Conservation (phyloP, 495 filamentous ascomycete species). For the Penicillium antarcticum region DNA sequence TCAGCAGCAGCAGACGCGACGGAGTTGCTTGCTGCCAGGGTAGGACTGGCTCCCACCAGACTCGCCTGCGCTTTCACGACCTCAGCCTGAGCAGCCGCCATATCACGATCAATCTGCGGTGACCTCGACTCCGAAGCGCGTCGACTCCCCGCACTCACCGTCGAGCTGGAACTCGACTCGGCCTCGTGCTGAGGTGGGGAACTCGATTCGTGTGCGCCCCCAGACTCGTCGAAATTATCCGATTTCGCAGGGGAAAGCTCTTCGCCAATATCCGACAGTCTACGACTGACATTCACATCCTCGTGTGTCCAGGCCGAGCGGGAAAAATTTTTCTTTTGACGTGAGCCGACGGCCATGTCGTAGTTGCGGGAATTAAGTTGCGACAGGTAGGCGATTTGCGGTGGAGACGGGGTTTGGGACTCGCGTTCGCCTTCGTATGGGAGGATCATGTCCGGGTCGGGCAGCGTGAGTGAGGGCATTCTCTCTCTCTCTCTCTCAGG, state of each 20-base stretch:
- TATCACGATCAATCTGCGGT: slow-evolving; percentile 11
- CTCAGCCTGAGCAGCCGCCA: slow-evolving; percentile 7
- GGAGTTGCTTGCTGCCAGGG: slow-evolving; percentile 8
- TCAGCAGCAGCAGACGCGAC: slow-evolving; percentile 25
- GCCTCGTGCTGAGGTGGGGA: slow-evolving; percentile 13
- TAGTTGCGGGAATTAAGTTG: slow-evolving; percentile 31
- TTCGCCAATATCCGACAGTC: slow-evolving; percentile 73
- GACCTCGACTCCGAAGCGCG: slow-evolving; percentile 14
- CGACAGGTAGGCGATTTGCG: slow-evolving; percentile 38
- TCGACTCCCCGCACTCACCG: slow-evolving; percentile 36
- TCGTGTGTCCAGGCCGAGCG: slow-evolving; percentile 50
- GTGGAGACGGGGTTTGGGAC: slow-evolving; percentile 48
- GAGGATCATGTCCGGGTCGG: slow-evolving; percentile 93
- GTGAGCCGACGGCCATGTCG: slow-evolving; percentile 5
- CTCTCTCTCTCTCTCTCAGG: background rate
- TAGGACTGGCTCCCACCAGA: background rate
- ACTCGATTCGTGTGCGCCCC: slow-evolving; percentile 4
- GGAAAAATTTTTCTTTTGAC: slow-evolving; percentile 35
- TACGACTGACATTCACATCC: slow-evolving; percentile 55
- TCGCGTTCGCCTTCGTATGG: slow-evolving; percentile 59
- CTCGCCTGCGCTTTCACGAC: slow-evolving; percentile 4
- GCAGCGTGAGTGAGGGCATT: slow-evolving; percentile 75
- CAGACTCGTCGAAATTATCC: slow-evolving; percentile 15
- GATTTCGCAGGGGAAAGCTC: slow-evolving; percentile 36
- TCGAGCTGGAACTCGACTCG: slow-evolving; percentile 37